Evolutionary conservation across 1,284 basidiomycete species (phyloP).

Genomic region (Malassezia sp.): DNA sequence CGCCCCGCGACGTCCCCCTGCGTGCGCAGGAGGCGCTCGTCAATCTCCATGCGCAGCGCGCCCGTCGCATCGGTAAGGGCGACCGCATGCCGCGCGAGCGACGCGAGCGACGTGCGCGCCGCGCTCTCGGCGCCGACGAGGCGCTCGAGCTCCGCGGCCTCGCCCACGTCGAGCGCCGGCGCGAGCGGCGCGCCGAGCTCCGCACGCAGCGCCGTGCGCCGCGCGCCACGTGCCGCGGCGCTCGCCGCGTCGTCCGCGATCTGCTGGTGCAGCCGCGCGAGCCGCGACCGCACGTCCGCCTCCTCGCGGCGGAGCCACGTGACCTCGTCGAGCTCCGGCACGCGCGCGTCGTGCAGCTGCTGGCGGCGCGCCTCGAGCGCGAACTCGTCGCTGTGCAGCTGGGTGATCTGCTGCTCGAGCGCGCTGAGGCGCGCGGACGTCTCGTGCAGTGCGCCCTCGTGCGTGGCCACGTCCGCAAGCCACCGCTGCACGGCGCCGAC

Average conservation of each 20-base stretch:
- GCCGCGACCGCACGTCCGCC: slow-evolving; percentile 58
- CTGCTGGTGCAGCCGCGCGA: slow-evolving; percentile 59
- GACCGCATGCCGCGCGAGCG: slow-evolving; percentile 50
- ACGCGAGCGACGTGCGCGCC: slow-evolving; percentile 60
- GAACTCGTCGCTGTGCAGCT: slow-evolving; percentile 63
- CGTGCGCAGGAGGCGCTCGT: slow-evolving; percentile 69
- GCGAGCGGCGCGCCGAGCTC: slow-evolving; percentile 70
- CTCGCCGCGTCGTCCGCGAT: slow-evolving; percentile 65
- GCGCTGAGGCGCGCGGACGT: slow-evolving; percentile 60
- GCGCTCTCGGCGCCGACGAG: slow-evolving; percentile 68
- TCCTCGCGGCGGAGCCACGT: slow-evolving; percentile 59
- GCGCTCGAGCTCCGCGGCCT: slow-evolving; percentile 58
- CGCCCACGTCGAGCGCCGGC: slow-evolving; percentile 61
- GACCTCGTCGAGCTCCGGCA: slow-evolving; percentile 59
- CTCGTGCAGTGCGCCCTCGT: slow-evolving; percentile 59
- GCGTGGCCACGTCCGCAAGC: slow-evolving; percentile 61
- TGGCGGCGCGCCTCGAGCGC: slow-evolving; percentile 60
- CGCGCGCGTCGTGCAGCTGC: slow-evolving; percentile 61
- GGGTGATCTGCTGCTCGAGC: slow-evolving; percentile 79
- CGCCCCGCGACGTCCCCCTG: slow-evolving; percentile 62
- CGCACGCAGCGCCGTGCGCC: slow-evolving; percentile 56
- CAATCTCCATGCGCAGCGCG: slow-evolving; percentile 79
- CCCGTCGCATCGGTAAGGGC: slow-evolving; percentile 57
- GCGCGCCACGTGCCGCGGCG: slow-evolving; percentile 53
- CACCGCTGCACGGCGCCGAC: slow-evolving; percentile 69